Evolutionary conservation across 2,329 filamentous ascomycete species (phyloP).

Genomic region (Aspergillus sojae): DNA sequence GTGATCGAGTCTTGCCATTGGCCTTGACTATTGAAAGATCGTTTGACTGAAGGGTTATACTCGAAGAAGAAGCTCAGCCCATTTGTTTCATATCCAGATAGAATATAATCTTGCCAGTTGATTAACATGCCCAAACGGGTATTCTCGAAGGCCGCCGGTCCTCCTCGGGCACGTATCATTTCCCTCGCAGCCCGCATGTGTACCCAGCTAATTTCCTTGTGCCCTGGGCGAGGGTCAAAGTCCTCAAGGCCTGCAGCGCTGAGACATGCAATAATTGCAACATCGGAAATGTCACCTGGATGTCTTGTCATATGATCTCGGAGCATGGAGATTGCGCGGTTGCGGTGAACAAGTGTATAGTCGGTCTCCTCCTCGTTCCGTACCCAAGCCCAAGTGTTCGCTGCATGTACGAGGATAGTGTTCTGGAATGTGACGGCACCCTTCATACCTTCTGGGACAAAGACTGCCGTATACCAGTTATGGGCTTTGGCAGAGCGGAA

Average conservation of each 20-base stretch:
- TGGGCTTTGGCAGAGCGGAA: slow-evolving; percentile 36
- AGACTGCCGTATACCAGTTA: slow-evolving; percentile 43
- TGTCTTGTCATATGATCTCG: slow-evolving; percentile 34
- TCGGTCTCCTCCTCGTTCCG: slow-evolving; percentile 35
- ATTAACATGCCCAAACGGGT: slow-evolving; percentile 44
- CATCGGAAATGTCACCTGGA: slow-evolving; percentile 39
- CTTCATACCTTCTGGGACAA: slow-evolving; percentile 46
- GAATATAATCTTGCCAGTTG: slow-evolving; percentile 47
- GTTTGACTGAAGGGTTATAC: slow-evolving; percentile 16
- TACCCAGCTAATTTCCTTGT: slow-evolving; percentile 42
- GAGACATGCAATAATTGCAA: slow-evolving; percentile 43
- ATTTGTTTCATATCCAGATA: slow-evolving; percentile 41
- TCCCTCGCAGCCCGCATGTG: slow-evolving; percentile 44
- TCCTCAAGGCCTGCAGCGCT: slow-evolving; percentile 45
- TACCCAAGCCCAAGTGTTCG: slow-evolving; percentile 43
- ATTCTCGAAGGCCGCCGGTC: slow-evolving; percentile 38
- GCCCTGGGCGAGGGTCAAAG: slow-evolving; percentile 42
- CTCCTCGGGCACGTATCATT: slow-evolving; percentile 42
- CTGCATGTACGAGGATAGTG: slow-evolving; percentile 42
- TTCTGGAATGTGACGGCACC: slow-evolving; percentile 42
- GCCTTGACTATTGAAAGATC: neutral
- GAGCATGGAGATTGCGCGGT: slow-evolving; percentile 37
- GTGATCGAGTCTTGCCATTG: neutral
- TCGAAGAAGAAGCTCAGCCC: slow-evolving; percentile 41
- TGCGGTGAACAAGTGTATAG: slow-evolving; percentile 35